These are phyloP conservation scores for Xylariaceae sp. DNA, from an alignment of 2,329 filamentous ascomycete species.

Conservation along the genomic window DNA sequence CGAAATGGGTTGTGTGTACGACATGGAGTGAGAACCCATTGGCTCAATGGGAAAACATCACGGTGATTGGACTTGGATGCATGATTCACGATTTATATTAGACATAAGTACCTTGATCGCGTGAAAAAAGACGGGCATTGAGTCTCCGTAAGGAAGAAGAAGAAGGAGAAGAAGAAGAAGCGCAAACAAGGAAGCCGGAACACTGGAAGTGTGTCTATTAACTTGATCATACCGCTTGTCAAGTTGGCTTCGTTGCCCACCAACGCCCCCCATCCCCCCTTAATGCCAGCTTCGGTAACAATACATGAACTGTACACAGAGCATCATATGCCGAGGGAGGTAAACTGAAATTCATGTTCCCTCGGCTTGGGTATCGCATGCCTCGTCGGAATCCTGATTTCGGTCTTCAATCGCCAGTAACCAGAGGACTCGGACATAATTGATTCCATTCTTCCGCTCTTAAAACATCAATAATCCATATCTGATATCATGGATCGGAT, in stretches of 20 bases:
- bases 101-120: no score
- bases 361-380: neutral
- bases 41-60: no score
- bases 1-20: no score
- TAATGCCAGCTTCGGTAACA: constrained; percentile 12
- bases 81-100: no score
- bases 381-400: neutral
- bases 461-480: neutral
- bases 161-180: neutral
- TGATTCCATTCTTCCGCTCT: neutral
- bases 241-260: constrained; percentile 4
- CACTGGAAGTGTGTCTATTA: constrained; percentile 12
- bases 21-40: no score
- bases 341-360: neutral
- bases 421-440: neutral
- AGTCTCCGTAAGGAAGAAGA: neutral
- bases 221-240: constrained; percentile 8
- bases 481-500: neutral
- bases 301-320: constrained; percentile 16
- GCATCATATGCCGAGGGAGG: constrained; percentile 1
- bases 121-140: no score
- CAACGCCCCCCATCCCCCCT: constrained; percentile 9
- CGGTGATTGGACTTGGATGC: no score
- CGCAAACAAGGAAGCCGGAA: neutral
- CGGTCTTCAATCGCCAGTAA: neutral